Evolutionary conservation across 345 rosid species (phyloP).

Genomic region (Litchi chinensis): DNA sequence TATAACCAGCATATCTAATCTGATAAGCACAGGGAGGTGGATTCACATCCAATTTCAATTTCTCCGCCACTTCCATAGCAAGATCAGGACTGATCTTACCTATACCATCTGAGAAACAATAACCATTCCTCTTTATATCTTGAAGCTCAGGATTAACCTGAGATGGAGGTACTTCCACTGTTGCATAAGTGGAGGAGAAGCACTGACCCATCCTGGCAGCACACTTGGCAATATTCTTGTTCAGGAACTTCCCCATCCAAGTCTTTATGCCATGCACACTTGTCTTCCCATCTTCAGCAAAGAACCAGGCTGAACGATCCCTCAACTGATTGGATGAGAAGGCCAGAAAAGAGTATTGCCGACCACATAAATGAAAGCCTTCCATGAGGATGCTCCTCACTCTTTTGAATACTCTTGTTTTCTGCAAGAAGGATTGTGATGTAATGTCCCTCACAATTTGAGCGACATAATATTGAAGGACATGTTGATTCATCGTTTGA

Average conservation of each 20-base stretch:
- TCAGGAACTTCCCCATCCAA: constrained; percentile 87
- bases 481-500: constrained; percentile 65
- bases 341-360: constrained; percentile 79
- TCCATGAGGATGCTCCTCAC: constrained; percentile 59
- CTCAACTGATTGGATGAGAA: constrained; percentile 93
- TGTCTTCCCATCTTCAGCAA: constrained; percentile 64
- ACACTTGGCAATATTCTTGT: constrained; percentile 73
- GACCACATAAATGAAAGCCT: constrained; percentile 82
- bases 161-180: constrained; percentile 61
- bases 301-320: constrained; percentile 94
- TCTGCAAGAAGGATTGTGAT: constrained; percentile 53
- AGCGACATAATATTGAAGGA: constrained; percentile 63
- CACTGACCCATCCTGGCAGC: constrained; percentile 97
- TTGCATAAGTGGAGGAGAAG: constrained; percentile 93
- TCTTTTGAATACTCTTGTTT: constrained; percentile 69
- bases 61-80: constrained; percentile 69
- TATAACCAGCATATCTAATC: constrained; percentile 88
- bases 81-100: constrained; percentile 86
- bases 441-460: constrained; percentile 66
- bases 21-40: constrained; percentile 81
- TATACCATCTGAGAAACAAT: constrained; percentile 87
- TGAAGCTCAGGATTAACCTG: constrained; percentile 56
- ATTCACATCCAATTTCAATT: constrained; percentile 53
- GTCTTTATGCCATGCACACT: constrained; percentile 42
- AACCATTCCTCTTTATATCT: constrained; percentile 59